Evolutionary conservation across 352 stramenopile genomes (phyloP).

Genomic region (Globisporangium sylvaticum): DNA sequence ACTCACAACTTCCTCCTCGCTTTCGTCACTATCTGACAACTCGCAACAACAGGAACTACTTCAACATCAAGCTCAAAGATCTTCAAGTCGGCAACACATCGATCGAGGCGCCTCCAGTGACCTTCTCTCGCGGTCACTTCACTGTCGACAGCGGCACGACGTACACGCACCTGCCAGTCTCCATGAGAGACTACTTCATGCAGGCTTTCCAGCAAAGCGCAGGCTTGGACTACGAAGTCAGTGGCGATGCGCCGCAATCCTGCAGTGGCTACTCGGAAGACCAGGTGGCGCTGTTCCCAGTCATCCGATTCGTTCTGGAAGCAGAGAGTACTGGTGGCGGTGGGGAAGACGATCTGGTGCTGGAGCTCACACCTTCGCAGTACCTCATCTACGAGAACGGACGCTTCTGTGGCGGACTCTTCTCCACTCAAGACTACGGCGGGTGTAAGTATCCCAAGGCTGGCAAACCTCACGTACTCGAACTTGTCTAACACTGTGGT

Average conservation of each 20-base stretch:
- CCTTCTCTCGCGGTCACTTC: constrained; percentile 16
- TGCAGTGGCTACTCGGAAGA: constrained; percentile 24
- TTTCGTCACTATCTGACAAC: background rate
- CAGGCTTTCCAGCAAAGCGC: constrained; percentile 27
- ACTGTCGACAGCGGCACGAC: constrained; percentile 45
- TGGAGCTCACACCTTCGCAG: constrained; percentile 24
- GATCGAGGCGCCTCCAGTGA: constrained; percentile 16
- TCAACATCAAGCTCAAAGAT: constrained; percentile 24
- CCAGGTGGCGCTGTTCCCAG: constrained; percentile 28
- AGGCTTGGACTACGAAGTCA: constrained; percentile 9
- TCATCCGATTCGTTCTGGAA: constrained; percentile 34
- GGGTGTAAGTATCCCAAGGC: constrained; percentile 22
- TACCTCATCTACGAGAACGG: constrained; percentile 34
- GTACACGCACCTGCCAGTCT: constrained; percentile 31
- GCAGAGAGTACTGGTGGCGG: constrained; percentile 7
- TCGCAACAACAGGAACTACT: constrained; percentile 3
- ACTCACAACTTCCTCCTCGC: background rate
- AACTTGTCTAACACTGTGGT: background rate
- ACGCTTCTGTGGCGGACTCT: constrained; percentile 32
- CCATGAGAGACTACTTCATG: constrained; percentile 20
- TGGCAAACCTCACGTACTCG: background rate
- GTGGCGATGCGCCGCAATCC: background rate
- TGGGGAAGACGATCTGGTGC: constrained; percentile 21
- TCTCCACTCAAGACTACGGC: constrained; percentile 30
- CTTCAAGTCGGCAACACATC: constrained; percentile 27